Evolutionary conservation across 768 basidiomycete species (phyloP), one percentile per base, ranked within the genome.

Genomic region (Leccinum barrowsii): DNA sequence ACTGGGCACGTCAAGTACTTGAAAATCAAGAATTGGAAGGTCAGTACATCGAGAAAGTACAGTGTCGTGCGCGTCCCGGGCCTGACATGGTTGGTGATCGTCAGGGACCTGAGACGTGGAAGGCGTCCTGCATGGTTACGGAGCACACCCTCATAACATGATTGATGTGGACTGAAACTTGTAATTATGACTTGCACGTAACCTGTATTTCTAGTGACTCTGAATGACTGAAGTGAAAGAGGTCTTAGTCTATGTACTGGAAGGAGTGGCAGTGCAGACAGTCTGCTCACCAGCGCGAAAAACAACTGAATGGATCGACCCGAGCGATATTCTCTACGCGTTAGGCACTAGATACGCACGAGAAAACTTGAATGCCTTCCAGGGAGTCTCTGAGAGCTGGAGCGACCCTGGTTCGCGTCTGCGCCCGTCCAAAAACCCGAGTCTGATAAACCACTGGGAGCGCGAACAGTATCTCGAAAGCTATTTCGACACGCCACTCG

Each of bases 31-130:
- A 47, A 47, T 22, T 22, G 46, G 46, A 22, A 47, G 46, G 19
- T 47, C 21, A 47, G 46, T 47, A 28, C 7, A 8, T 40, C 7
- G 37, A 40, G 17, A 40, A 17, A 7, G 0, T 40, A 40, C 7
- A 15, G 17, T 40, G 17, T 40, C 17, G 37, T 40, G 37, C 7
- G 2, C 17, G 7, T 0, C 37, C 28, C 28, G 28, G 28, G 28
- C 8, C 37, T 40, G 37, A 40, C 17, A 3, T 40, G 7, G 17
- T 40, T 37, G 35, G 3, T 37, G 17, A 37, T 40, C 37, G 3
- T 40, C 49, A 72, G 70, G 70, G 70, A 19, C 72, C 70, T 6
- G 66, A 73, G 55, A 61, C 70, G 7, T 72, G 70, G 32, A 32
- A 11, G 72, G 60, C 61, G 8, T 59, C 70, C 1, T 66, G 70